These are phyloP conservation scores for Phytophthora europaea DNA, from an alignment of 352 stramenopile genomes.

Conservation along the genomic window DNA sequence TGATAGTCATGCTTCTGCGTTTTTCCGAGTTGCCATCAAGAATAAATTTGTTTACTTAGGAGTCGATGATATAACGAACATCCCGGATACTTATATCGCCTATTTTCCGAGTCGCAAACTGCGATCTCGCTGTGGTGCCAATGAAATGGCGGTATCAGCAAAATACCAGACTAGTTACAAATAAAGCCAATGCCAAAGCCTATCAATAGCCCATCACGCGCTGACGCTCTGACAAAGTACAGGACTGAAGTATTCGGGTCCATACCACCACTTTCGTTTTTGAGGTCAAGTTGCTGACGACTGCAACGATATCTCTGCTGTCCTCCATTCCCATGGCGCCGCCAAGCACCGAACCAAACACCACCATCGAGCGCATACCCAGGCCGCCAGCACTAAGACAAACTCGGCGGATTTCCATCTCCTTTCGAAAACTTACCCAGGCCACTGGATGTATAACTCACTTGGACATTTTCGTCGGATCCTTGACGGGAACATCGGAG, in stretches of 20 bases:
- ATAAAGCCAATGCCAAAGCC: background rate
- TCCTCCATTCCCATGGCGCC: background rate
- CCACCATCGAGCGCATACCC: background rate
- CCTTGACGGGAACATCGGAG: slow-evolving; percentile 93
- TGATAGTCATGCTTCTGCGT: background rate
- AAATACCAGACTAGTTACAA: background rate
- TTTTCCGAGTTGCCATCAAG: background rate
- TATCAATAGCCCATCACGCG: background rate
- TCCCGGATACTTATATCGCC: too few relatives aligned
- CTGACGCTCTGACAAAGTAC: background rate
- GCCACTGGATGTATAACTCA: slow-evolving; percentile 16
- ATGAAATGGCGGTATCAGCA: background rate
- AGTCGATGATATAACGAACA: too few relatives aligned
- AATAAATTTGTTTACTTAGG: background rate
- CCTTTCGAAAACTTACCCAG: slow-evolving; percentile 7
- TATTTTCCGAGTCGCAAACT: background rate
- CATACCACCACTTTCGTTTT: background rate
- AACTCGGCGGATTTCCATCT: slow-evolving; percentile 8
- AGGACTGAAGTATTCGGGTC: background rate
- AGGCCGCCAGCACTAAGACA: background rate
- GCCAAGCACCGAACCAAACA: background rate
- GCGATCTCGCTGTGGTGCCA: background rate
- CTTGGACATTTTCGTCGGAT: slow-evolving; percentile 91
- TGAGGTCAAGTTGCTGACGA: background rate
- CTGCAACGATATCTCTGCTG: background rate